Evolutionary conservation across 306 rosid genomes (phyloP).

Genomic region (Betula pendula): DNA sequence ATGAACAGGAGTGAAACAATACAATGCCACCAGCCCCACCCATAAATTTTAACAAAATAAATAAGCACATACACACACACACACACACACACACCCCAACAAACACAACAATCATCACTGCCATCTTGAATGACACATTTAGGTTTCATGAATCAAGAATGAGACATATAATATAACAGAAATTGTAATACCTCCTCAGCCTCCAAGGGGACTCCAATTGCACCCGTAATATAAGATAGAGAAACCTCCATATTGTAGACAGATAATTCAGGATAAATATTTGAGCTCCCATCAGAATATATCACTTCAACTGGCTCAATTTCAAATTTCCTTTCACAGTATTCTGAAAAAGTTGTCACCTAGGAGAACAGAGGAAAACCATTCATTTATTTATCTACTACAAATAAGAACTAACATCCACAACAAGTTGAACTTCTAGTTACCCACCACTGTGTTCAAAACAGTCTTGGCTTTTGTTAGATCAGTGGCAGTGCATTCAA

Average conservation of each 20-base stretch:
- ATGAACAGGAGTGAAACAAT: neutral
- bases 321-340: conserved; percentile 69
- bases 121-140: neutral
- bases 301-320: conserved; percentile 91
- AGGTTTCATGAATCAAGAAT: neutral
- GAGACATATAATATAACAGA: neutral
- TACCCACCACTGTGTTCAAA: conserved; percentile 78
- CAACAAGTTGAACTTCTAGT: conserved; percentile 16
- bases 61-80: neutral
- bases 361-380: conserved; percentile 33
- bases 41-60: neutral
- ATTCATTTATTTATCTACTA: conserved; percentile 18
- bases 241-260: conserved; percentile 85
- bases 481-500: conserved; percentile 98
- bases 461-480: conserved; percentile 92
- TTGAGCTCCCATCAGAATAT: conserved; percentile 68
- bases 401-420: conserved; percentile 14
- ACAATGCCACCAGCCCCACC: neutral
- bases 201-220: conserved; percentile 75
- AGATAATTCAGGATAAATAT: conserved; percentile 78
- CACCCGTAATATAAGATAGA: conserved; percentile 61
- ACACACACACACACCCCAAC: neutral
- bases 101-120: neutral
- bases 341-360: conserved; percentile 79
- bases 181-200: conserved; percentile 63